phyloP scores from a whole-genome alignment of 768 basidiomycete genomes.

The Phallus indusiatus region DNA sequence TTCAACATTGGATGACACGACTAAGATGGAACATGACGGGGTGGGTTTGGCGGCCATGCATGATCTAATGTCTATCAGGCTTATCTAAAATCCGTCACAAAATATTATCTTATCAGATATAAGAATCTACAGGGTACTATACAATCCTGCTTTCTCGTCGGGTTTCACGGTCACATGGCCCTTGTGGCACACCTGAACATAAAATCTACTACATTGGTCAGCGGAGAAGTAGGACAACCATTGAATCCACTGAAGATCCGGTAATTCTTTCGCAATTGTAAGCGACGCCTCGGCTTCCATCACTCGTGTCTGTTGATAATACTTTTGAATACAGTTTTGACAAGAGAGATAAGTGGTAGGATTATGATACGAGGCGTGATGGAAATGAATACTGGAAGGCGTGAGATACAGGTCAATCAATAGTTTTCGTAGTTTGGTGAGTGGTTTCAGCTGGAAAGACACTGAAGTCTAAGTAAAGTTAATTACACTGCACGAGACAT shows the following conservation, averaged over 20 bases:
- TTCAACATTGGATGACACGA: not conserved
- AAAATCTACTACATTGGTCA: not conserved
- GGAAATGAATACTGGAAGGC: not conserved
- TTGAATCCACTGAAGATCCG: constrained; percentile 2
- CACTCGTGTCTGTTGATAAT: not conserved
- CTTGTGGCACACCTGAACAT: not conserved
- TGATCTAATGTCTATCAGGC: not conserved
- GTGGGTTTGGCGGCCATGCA: not conserved
- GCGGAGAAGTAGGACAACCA: constrained; percentile 5
- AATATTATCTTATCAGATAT: not conserved
- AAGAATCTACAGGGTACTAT: not conserved
- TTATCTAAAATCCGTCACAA: not conserved
- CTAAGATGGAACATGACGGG: constrained; percentile 7
- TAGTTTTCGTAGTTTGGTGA: not conserved
- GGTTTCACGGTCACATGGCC: not conserved
- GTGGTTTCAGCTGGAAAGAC: not conserved
- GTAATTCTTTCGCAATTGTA: not conserved
- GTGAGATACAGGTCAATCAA: constrained; percentile 6
- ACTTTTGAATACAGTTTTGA: not conserved
- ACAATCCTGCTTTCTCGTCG: not conserved
- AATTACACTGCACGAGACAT: not conserved
- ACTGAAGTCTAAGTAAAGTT: not conserved
- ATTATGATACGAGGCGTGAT: constrained; percentile 2
- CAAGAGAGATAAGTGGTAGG: not conserved
- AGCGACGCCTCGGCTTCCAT: constrained; percentile 3